These are phyloP conservation scores for Lachnellula arida DNA, from an alignment of 2,329 filamentous ascomycete species.

Conservation along the genomic window DNA sequence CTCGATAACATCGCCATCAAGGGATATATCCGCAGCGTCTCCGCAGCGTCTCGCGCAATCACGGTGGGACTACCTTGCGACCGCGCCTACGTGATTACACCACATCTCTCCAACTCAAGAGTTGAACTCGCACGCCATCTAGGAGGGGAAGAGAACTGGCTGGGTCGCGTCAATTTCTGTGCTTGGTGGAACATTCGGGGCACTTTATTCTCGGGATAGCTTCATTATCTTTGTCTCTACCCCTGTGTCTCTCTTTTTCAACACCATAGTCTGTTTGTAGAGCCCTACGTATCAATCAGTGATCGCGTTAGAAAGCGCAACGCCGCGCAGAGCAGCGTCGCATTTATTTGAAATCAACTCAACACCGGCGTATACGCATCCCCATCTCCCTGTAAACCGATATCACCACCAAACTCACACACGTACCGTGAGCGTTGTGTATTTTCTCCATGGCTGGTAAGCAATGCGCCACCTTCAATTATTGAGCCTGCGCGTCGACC, in stretches of 20 bases:
- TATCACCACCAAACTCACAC: conserved; percentile 5
- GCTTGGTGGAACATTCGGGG: neutral
- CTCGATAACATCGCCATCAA: conserved; percentile 3
- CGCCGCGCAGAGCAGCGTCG: conserved; percentile 18
- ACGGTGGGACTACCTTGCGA: conserved; percentile 6
- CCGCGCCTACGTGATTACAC: neutral
- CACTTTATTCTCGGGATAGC: conserved; percentile 17
- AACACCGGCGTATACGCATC: conserved; percentile 4
- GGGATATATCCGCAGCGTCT: neutral
- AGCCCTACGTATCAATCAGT: conserved; percentile 19
- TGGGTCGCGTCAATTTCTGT: neutral
- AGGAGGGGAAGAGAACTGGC: neutral
- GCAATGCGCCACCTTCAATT: conserved; percentile 41
- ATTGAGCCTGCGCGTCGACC: conserved; percentile 10
- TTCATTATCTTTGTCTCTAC: conserved; percentile 19
- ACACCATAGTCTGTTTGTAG: conserved; percentile 30
- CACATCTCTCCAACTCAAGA: too few relatives aligned
- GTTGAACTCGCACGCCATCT: too few relatives aligned
- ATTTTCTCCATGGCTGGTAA: conserved; percentile 53
- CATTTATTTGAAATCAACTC: conserved; percentile 24
- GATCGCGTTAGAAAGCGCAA: conserved; percentile 28
- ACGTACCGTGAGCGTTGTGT: conserved; percentile 23
- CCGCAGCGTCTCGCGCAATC: too few relatives aligned
- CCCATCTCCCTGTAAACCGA: conserved; percentile 25
- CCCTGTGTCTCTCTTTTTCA: conserved; percentile 6